Percentiles rank a stretch among this genome's conserved stretches.
These are phyloP conservation scores for Mycena belliarum DNA, from an alignment of 768 basidiomycete genomes.

Conservation along the genomic window DNA sequence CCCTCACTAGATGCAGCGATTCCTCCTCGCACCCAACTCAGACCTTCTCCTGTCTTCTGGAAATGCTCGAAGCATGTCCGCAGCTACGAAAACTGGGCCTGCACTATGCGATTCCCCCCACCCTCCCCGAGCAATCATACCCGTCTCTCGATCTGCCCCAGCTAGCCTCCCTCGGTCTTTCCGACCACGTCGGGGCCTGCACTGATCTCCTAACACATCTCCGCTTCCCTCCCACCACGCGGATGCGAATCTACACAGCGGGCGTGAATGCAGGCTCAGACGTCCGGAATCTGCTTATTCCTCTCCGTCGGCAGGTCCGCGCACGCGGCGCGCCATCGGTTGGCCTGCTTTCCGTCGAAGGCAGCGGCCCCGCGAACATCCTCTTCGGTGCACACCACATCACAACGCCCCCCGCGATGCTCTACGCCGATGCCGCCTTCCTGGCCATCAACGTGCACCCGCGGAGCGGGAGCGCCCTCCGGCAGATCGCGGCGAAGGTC, in stretches of 20 bases:
- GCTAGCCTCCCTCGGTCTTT: not conserved
- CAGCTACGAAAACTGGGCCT: not conserved
- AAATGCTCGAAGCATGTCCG: not conserved
- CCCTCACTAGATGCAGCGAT: not conserved
- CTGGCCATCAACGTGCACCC: constrained; percentile 1
- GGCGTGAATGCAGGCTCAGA: not conserved
- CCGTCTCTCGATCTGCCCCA: not conserved
- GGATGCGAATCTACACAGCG: not conserved
- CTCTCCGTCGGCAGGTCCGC: not conserved
- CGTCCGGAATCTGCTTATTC: not conserved
- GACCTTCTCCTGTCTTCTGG: not conserved
- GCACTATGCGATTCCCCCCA: not conserved
- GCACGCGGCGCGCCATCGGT: not conserved
- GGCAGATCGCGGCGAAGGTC: not conserved
- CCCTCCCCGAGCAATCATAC: not conserved
- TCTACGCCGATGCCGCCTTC: not conserved
- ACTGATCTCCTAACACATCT: not conserved
- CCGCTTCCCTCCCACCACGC: not conserved
- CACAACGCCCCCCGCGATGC: not conserved
- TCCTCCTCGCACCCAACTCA: not conserved
- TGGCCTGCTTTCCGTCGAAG: not conserved
- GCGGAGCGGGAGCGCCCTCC: not conserved
- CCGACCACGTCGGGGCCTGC: not conserved
- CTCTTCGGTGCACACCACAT: not conserved
- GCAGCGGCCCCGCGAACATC: not conserved